Conservation (phyloP, 2,329 filamentous ascomycete genomes). For the Claviceps fusiformis region DNA sequence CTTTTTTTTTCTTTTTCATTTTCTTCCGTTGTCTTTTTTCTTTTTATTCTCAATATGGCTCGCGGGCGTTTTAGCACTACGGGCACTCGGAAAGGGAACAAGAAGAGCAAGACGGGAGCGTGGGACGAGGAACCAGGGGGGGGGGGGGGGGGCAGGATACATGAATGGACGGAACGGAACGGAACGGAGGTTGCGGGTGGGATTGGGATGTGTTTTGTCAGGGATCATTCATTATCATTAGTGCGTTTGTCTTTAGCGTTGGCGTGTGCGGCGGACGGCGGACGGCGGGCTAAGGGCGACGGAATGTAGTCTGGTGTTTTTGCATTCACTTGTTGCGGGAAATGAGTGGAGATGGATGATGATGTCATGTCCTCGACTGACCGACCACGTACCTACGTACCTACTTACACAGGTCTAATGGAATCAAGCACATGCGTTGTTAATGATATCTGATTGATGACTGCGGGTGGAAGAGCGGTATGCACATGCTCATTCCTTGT, state of each 20-base stretch:
- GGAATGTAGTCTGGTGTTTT: too few species aligned
- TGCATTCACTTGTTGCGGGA: too few species aligned
- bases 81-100: constrained; percentile 2
- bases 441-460: too few species aligned
- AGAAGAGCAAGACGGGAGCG: not conserved
- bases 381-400: too few species aligned
- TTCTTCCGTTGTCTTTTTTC: not conserved
- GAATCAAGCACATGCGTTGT: too few species aligned
- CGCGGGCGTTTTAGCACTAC: not conserved
- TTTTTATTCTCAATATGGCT: not conserved
- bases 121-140: not conserved
- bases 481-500: too few species aligned
- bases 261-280: too few species aligned
- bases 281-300: too few species aligned
- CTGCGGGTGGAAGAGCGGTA: too few species aligned
- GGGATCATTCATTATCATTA: not conserved
- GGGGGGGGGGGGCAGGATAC: not conserved
- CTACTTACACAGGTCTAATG: too few species aligned
- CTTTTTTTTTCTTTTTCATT: not conserved
- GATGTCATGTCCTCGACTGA: too few species aligned
- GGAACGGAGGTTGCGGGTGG: not conserved
- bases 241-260: not conserved
- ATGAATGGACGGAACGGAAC: not conserved
- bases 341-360: too few species aligned
- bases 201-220: not conserved